These are phyloP conservation scores for Glycine latifolia DNA, from an alignment of 306 rosid species.

Conservation along the genomic window DNA sequence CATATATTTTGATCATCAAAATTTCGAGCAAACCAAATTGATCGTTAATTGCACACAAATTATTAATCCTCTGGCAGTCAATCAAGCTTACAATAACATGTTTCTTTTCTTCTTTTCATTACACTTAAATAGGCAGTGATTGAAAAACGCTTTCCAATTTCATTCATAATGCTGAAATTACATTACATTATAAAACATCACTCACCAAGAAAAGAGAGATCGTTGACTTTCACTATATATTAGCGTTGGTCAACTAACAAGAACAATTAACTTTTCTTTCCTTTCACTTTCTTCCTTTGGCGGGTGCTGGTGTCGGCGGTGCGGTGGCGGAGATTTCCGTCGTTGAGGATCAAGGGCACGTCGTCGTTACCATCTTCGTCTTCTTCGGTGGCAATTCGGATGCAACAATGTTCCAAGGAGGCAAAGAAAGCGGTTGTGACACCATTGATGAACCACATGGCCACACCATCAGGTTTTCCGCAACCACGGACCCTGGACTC, in stretches of 20 bases:
- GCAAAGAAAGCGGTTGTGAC: slow-evolving; percentile 63
- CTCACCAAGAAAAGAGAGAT: slow-evolving; percentile 33
- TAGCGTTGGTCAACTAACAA: neutral
- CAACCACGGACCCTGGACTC: slow-evolving; percentile 50
- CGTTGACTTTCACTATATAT: neutral
- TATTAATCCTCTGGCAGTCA: neutral
- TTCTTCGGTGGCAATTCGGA: slow-evolving; percentile 62
- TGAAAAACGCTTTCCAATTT: neutral
- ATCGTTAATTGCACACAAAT: neutral
- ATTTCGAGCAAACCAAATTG: neutral
- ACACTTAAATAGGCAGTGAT: neutral
- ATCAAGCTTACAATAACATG: neutral
- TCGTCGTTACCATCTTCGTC: slow-evolving; percentile 59
- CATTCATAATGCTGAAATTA: slow-evolving; percentile 23
- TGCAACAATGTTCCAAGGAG: slow-evolving; percentile 64
- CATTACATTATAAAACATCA: neutral
- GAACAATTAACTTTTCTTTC: slow-evolving; percentile 40
- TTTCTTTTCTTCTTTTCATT: neutral
- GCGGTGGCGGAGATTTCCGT: slow-evolving; percentile 54
- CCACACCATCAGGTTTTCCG: slow-evolving; percentile 61
- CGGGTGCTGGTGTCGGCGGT: neutral
- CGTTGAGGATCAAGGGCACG: slow-evolving; percentile 65
- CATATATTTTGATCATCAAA: neutral
- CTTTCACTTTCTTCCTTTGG: slow-evolving; percentile 47
- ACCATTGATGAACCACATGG: slow-evolving; percentile 63